Percentiles rank a stretch among this genome's conserved stretches.
Evolutionary conservation across 108 stramenopile species (phyloP).

Genomic region (Craspedostauros australis): DNA sequence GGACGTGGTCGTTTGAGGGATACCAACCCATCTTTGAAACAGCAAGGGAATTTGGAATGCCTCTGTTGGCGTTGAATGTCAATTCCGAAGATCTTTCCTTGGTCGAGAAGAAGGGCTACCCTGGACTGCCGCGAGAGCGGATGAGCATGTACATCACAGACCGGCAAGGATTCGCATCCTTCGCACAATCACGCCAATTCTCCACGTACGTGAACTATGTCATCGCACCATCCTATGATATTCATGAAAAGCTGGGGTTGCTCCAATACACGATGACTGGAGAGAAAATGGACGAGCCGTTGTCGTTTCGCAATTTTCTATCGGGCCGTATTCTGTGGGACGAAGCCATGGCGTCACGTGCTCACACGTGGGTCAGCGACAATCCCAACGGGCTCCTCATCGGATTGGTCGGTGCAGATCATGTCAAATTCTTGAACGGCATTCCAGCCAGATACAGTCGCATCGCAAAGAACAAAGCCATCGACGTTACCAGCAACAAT

Average conservation of each 20-base stretch:
- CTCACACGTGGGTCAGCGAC: conserved; percentile 36
- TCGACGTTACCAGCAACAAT: not conserved
- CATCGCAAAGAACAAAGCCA: conserved; percentile 15
- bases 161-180: conserved; percentile 54
- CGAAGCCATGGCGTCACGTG: conserved; percentile 62
- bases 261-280: conserved; percentile 51
- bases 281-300: conserved; percentile 47
- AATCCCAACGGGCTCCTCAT: conserved; percentile 57
- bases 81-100: conserved; percentile 61
- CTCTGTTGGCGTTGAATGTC: conserved; percentile 63
- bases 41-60: conserved; percentile 38
- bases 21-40: conserved; percentile 52
- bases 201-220: conserved; percentile 63
- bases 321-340: conserved; percentile 80
- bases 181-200: conserved; percentile 35
- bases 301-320: conserved; percentile 58
- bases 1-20: conserved; percentile 67
- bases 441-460: conserved; percentile 61
- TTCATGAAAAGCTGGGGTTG: conserved; percentile 58
- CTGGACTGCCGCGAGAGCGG: conserved; percentile 24
- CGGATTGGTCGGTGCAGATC: conserved; percentile 69
- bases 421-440: conserved; percentile 67
- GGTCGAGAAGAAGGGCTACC: conserved; percentile 58
- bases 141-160: conserved; percentile 51
- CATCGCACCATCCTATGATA: conserved; percentile 52